These are phyloP conservation scores for Brachypodium distachyon DNA, from an alignment of 202 grass and related monocot species.

Conservation along the genomic window DNA sequence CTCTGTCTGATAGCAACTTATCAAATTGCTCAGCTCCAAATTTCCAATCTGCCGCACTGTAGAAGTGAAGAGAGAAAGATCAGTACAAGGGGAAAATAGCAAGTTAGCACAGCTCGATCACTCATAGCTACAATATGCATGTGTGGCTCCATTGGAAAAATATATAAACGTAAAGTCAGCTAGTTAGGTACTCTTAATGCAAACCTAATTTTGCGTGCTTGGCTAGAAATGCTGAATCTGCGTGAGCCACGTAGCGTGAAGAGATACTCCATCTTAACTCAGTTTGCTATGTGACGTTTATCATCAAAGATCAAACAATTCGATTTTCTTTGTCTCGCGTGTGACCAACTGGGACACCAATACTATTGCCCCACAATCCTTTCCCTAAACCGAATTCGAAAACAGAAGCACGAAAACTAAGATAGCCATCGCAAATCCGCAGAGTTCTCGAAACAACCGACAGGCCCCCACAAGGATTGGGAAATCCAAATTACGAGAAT, in stretches of 20 bases:
- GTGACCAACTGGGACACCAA: neutral
- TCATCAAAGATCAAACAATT: neutral
- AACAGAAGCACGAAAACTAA: neutral
- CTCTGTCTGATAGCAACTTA: conserved; percentile 56
- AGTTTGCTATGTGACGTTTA: neutral
- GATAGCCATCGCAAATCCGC: neutral
- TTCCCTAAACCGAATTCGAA: neutral
- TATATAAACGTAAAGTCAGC: neutral
- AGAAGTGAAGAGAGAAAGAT: conserved; percentile 24
- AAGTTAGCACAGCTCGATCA: neutral
- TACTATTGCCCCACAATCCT: neutral
- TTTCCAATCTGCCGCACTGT: conserved; percentile 79
- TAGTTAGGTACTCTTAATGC: neutral
- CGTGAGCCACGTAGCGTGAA: neutral
- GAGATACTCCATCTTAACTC: neutral
- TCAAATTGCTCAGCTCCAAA: conserved; percentile 84
- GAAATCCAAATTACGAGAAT: neutral
- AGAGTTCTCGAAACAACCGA: neutral
- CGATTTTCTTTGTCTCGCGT: neutral
- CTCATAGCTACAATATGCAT: neutral
- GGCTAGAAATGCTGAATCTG: neutral
- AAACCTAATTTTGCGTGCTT: neutral
- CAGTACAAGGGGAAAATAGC: neutral
- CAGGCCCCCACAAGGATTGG: neutral
- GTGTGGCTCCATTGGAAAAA: neutral